phyloP scores from a whole-genome alignment of 768 basidiomycete genomes.

The Lentinula guzmanii region DNA sequence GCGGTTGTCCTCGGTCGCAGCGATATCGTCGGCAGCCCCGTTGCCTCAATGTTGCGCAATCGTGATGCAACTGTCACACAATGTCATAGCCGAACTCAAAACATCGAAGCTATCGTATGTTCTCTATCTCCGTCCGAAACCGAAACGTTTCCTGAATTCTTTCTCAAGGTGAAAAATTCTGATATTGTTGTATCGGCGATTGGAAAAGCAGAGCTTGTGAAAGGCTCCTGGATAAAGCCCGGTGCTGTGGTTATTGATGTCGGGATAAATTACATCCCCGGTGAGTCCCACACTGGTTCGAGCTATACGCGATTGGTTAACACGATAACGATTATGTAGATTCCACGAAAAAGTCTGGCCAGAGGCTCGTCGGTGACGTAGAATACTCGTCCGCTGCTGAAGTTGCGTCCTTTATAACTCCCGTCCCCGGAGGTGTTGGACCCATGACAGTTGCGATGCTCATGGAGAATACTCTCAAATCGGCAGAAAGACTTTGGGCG shows the following conservation, averaged over 20 bases:
- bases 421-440: conserved; percentile 97
- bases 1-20: conserved; percentile 94
- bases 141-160: conserved; percentile 6
- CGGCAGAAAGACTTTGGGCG: conserved; percentile 80
- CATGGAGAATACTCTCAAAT: conserved; percentile 88
- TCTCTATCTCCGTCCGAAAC: background rate
- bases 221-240: conserved; percentile 92
- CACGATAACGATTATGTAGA: conserved; percentile 37
- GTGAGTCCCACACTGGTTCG: conserved; percentile 29
- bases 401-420: conserved; percentile 89
- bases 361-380: conserved; percentile 95
- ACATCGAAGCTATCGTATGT: conserved; percentile 73
- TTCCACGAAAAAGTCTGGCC: conserved; percentile 87
- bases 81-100: conserved; percentile 88
- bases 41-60: conserved; percentile 83
- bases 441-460: conserved; percentile 99
- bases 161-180: conserved; percentile 65
- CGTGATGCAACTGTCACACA: conserved; percentile 96
- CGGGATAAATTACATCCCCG: conserved; percentile 93
- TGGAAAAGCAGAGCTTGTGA: conserved; percentile 84
- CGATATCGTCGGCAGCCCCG: conserved; percentile 97
- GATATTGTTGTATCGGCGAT: conserved; percentile 98
- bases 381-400: conserved; percentile 71
- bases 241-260: conserved; percentile 97
- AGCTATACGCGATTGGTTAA: background rate